Percentiles rank a stretch among this genome's conserved stretches.
These are phyloP conservation scores for Penicillium sp. DNA, from an alignment of 2,329 filamentous ascomycete genomes.

Conservation along the genomic window DNA sequence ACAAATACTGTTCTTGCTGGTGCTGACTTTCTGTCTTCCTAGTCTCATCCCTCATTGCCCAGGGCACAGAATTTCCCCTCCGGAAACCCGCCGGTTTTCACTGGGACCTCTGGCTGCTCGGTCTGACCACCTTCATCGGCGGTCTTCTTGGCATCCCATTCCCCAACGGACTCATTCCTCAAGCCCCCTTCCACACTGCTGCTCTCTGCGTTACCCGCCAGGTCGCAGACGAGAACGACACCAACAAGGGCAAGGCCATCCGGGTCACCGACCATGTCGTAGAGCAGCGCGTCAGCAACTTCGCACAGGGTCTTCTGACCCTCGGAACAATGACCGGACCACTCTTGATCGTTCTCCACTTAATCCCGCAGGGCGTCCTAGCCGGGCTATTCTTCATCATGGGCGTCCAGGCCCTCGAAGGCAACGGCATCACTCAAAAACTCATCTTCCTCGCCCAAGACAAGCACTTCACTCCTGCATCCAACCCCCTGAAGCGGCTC, in stretches of 20 bases:
- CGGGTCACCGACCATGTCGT: conserved; percentile 62
- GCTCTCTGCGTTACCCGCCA: conserved; percentile 68
- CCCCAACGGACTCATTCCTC: conserved; percentile 78
- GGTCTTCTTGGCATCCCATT: conserved; percentile 75
- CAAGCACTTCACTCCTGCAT: conserved; percentile 54
- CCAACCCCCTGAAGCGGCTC: conserved; percentile 60
- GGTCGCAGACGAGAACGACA: conserved; percentile 56
- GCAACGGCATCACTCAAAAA: conserved; percentile 74
- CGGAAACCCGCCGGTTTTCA: conserved; percentile 79
- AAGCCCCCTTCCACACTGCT: conserved; percentile 78
- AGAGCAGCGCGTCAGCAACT: conserved; percentile 75
- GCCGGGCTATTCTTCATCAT: conserved; percentile 82
- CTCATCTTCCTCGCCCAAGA: conserved; percentile 68
- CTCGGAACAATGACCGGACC: conserved; percentile 76
- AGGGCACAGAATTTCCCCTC: conserved; percentile 78
- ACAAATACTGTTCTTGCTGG: neutral
- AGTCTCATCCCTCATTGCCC: conserved; percentile 79
- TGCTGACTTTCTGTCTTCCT: neutral
- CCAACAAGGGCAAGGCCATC: conserved; percentile 55
- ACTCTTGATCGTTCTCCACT: conserved; percentile 68
- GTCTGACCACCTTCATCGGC: conserved; percentile 71
- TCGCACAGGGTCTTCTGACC: conserved; percentile 73
- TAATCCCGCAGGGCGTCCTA: conserved; percentile 75
- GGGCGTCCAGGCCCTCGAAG: conserved; percentile 73
- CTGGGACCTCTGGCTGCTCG: conserved; percentile 80